Evolutionary conservation across 306 rosid genomes (phyloP).

Genomic region (Comarum palustre): DNA sequence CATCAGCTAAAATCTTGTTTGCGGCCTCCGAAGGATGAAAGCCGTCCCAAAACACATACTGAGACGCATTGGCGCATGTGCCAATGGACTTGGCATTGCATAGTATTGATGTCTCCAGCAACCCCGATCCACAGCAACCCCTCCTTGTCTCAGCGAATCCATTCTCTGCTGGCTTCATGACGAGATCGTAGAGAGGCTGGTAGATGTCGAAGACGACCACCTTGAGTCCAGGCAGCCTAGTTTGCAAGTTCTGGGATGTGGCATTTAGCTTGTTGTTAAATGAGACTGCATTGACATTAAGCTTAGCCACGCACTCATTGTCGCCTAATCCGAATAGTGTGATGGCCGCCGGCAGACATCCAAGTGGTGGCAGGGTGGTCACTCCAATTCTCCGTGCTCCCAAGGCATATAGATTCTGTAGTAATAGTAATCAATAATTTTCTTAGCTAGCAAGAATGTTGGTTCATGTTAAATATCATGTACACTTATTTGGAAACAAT

Average conservation of each 20-base stretch:
- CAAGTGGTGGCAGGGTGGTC: conserved; percentile 61
- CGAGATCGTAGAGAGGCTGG: conserved; percentile 50
- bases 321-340: conserved; percentile 57
- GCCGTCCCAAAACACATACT: conserved; percentile 76
- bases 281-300: conserved; percentile 48
- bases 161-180: conserved; percentile 47
- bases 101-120: conserved; percentile 53
- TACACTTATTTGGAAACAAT: too few relatives aligned
- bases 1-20: conserved; percentile 39
- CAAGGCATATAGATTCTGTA: conserved; percentile 52
- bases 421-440: neutral
- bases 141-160: conserved; percentile 67
- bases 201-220: conserved; percentile 56
- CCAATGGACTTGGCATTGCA: conserved; percentile 54
- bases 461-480: neutral
- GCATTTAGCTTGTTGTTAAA: conserved; percentile 52
- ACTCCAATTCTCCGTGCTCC: conserved; percentile 78
- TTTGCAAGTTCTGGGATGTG: conserved; percentile 53
- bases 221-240: conserved; percentile 45
- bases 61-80: conserved; percentile 73
- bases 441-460: neutral
- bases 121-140: conserved; percentile 70
- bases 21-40: conserved; percentile 71
- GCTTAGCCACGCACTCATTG: conserved; percentile 46
- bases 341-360: conserved; percentile 59